Evolutionary conservation across 2,329 filamentous ascomycete genomes (phyloP), one percentile per base, ranked within the genome.

Genomic region (Venturia carpophila): DNA sequence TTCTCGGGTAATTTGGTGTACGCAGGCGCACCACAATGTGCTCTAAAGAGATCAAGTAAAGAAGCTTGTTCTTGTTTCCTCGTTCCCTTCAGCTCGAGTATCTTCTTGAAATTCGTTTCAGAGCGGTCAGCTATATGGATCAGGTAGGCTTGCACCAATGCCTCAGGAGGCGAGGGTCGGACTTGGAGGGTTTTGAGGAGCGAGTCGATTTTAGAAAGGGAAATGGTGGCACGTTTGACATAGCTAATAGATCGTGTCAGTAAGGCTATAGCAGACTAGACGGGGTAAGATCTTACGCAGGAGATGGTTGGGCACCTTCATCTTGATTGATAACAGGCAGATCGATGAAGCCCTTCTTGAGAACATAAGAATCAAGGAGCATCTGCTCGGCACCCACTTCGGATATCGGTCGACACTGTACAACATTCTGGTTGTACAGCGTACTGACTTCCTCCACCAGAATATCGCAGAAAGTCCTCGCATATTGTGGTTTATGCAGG

Each of bases 351-450:
- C 86, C 85, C 71, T 93, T 92, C 66, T 91, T 92, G 27, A 96
- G 80, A 10, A 90, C 90, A 72, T 97, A 97, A 68, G 93, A 92
- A 76, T 99, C 94, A 5, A 99, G 85, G 24, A 97, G 82, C 92
- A 99, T 97, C 85, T 96, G 94, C 75, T 99, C 93, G 13, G 94
- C 94, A 15, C 92, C 94, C 64, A 92, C 90, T 77, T 97, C 94
- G 5, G 91, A 93, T 61, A 99, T 89, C 0, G 94, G 94, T 69
- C 87, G 87, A 76, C 92, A 96, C 72, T 91, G 89, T 52, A 95
- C 91, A 66, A 97, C 88, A 72, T 89, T 96, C 68, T 82, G 80
- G 69, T 97, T 84, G 73, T 94, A 97, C 0, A 86, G 83, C 65
- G 83, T 89, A 19, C 90, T 89, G 68, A 97, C 79, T 68, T 90